Conservation (phyloP, 306 rosid species). For the Macrotyloma uniflorum region DNA sequence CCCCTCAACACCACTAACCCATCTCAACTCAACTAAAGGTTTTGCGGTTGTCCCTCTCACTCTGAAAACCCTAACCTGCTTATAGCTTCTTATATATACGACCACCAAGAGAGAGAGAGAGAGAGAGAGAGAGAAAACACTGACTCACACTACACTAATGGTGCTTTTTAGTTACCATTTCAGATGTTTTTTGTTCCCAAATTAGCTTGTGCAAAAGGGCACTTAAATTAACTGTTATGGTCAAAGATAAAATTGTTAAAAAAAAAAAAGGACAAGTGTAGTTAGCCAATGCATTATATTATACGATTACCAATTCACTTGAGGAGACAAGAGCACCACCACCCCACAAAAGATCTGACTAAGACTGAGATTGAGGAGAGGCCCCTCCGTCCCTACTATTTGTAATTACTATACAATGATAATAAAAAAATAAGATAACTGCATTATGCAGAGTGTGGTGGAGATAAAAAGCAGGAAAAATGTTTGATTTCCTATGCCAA, state of each 20-base stretch:
- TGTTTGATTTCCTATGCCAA: slow-evolving; percentile 36
- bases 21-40: neutral
- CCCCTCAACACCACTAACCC: slow-evolving; percentile 53
- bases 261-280: slow-evolving; percentile 2
- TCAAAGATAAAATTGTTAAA: neutral
- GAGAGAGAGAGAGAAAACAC: slow-evolving; percentile 25
- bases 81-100: slow-evolving; percentile 41
- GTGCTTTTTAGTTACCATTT: slow-evolving; percentile 26
- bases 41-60: neutral
- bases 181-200: slow-evolving; percentile 48
- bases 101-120: neutral
- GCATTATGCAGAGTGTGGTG: neutral
- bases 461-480: slow-evolving; percentile 1
- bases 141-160: slow-evolving; percentile 47
- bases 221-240: slow-evolving; percentile 33
- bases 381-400: slow-evolving; percentile 8
- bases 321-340: slow-evolving; percentile 14
- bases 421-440: neutral
- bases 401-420: neutral
- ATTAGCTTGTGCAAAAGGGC: slow-evolving; percentile 55
- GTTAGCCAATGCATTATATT: neutral
- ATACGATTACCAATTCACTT: neutral
- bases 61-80: slow-evolving; percentile 57
- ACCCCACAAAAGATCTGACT: slow-evolving; percentile 34
- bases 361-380: slow-evolving; percentile 33